Evolutionary conservation across 2,329 filamentous ascomycete genomes (phyloP), one percentile per base, ranked within the genome.

Genomic region (Leptographium galeiforme): DNA sequence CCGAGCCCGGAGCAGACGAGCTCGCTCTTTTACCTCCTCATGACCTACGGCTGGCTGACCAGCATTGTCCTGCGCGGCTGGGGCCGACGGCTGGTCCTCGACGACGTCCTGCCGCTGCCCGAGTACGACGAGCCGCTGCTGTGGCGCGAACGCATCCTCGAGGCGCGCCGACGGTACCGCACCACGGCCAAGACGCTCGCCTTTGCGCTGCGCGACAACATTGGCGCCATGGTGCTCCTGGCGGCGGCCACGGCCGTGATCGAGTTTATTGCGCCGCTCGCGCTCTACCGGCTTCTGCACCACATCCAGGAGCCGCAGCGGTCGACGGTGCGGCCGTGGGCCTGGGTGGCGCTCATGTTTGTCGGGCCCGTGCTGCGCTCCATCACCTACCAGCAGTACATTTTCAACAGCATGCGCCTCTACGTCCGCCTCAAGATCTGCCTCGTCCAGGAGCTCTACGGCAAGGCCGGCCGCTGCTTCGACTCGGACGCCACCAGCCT

Each of bases 371-470:
- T 72, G 43, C 61, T 65, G 4, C 72, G 73, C 14, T 76, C 78
- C 3, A 58, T 79, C 45, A 63, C 69, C 52, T 77, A 73, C 57
- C 76, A 81, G 60, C 75, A 76, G 58, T 81, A 81, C 61, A 69
- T 80, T 38, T 81, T 80, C 58, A 75, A 67, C 2, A 76, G 75
- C 8, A 80, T 77, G 2, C 69, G 76, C n/a, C 63, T 80, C 45
- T 64, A 79, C 38, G 75, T 80, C 39, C 73, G 78, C 32, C 64
- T 79, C 53, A 79, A 78, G 59, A 71, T 76, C 33, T 76, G 73
- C 33, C 67, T 81, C 54, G 79, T 76, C 0, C 77, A 80, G 58
- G 78, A 81, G 60, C 68, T 81, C 11, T 81, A 81, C 57, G 72
- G 73, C 56, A 74, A 71, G 46, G 76, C 77, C 3, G 32, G 48